These are phyloP conservation scores for Saussurea involucrata DNA, from an alignment of 129 eudicot species.

Conservation along the genomic window DNA sequence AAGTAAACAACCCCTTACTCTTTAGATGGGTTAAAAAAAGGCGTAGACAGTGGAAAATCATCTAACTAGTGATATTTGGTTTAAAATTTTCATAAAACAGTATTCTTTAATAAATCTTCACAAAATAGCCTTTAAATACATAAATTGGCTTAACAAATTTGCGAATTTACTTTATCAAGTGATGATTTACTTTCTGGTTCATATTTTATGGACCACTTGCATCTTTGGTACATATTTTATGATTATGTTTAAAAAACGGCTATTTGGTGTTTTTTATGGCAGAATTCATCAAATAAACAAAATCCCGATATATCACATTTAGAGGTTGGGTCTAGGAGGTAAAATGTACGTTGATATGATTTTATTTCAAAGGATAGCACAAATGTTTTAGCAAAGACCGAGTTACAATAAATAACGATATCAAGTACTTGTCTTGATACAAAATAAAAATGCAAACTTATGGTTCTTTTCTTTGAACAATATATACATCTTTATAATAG, in stretches of 20 bases:
- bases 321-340: not conserved
- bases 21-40: not conserved
- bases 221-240: too few relatives aligned
- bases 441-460: not conserved
- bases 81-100: not conserved
- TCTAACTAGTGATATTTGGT: not conserved
- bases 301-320: not conserved
- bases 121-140: too few relatives aligned
- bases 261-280: too few relatives aligned
- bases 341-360: not conserved
- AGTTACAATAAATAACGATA: not conserved
- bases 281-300: not conserved
- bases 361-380: not conserved
- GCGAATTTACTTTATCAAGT: not conserved
- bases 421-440: not conserved
- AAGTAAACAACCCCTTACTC: too few relatives aligned
- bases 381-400: not conserved
- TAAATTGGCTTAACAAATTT: too few relatives aligned
- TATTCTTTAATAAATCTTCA: not conserved
- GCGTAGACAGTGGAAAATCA: not conserved
- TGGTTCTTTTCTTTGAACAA: not conserved
- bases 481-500: not conserved
- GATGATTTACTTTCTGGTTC: not conserved
- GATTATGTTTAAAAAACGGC: too few relatives aligned
- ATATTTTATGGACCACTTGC: not conserved